Base-by-base conservation (phyloP, 257 asterid species). In the Jasminum sambac region DNA sequence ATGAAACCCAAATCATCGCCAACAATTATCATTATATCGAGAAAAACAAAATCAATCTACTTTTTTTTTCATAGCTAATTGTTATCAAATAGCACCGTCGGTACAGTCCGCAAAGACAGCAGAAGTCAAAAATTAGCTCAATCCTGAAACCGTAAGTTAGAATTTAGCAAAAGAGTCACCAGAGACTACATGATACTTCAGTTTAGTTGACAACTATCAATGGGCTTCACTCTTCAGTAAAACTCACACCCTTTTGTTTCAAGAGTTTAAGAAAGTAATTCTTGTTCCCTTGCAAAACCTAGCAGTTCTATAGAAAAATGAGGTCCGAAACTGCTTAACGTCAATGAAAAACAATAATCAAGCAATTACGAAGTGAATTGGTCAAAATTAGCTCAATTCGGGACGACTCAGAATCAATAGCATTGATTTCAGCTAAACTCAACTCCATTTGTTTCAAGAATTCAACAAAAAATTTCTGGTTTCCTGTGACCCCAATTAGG, bases 371-470 rank as follows among this genome's bases (percentile, higher is more conserved):
- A 19, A 44, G 50, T 16, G 25, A 19, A 63, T 36, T 66, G 34
- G 7, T 11, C 26, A 13, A 39, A 72, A n/a, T 50, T n/a, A 37
- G 57, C 50, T 17, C 25, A 57, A 4, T 41, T 13, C 57, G 44
- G 68, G 19, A 44, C 26, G 55, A 66, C 44, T 64, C 23, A 13
- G 5, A 46, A 67, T 46, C 58, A 52, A 52, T 14, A 17, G 17
- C n/a, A n/a, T n/a, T n/a, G n/a, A 24, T 46, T 12, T 21, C 24
- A 66, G 38, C 34, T 41, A 70, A 50, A 34, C 19, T 70, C 63
- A 52, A 63, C 9, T 24, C 60, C 43, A 43, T 8, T 55, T 19
- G 14, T 39, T 43, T 46, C 73, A 57, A 71, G 38, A 75, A 75
- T 24, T 60, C 66, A 21, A 46, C 37, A 48, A 58, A 58, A 1